phyloP scores from a whole-genome alignment of 208 protist species.

The Leishmania gerbilli region DNA sequence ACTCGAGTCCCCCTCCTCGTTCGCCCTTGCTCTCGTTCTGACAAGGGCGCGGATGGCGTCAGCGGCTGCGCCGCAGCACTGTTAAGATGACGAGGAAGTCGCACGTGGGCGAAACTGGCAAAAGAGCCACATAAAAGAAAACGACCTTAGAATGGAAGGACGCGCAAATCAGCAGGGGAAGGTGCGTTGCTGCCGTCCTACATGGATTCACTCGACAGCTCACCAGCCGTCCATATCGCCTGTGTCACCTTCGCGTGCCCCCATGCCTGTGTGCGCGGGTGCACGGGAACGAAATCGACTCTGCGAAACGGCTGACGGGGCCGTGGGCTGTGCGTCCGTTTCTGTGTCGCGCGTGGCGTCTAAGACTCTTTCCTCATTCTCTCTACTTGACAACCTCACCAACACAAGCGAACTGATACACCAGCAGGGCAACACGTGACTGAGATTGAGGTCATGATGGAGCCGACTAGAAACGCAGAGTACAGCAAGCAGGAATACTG shows the following conservation, averaged over 20 bases:
- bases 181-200: background rate
- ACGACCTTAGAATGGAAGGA: background rate
- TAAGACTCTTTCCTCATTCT: background rate
- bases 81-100: background rate
- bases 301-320: background rate
- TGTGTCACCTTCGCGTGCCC: background rate
- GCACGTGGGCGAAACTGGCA: background rate
- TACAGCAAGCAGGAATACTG: conserved; percentile 83
- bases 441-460: conserved; percentile 9
- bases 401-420: background rate
- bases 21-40: background rate
- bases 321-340: background rate
- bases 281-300: background rate
- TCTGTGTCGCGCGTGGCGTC: background rate
- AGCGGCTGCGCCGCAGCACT: background rate
- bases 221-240: background rate
- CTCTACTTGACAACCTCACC: background rate
- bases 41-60: background rate
- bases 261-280: background rate
- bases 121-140: background rate
- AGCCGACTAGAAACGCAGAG: conserved; percentile 47
- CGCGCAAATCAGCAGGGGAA: background rate
- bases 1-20: background rate
- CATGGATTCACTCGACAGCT: background rate
- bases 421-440: background rate